phyloP scores from a whole-genome alignment of 495 filamentous ascomycete genomes.

The Penicillium daleae region DNA sequence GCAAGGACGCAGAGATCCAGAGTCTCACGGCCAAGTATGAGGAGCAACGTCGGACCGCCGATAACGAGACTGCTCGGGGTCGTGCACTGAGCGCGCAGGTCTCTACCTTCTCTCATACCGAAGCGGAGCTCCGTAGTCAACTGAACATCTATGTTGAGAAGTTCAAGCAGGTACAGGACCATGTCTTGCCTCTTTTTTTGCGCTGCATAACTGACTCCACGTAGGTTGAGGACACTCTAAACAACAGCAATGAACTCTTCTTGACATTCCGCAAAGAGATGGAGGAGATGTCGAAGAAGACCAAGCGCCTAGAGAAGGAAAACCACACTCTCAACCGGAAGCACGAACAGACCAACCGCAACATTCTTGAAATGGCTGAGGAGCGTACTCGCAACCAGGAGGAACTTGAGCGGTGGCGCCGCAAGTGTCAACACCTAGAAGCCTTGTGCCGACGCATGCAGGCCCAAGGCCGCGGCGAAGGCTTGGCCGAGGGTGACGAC shows the following conservation, averaged over 20 bases:
- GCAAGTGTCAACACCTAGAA: conserved; percentile 91
- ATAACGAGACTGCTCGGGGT: conserved; percentile 75
- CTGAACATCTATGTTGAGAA: conserved; percentile 99
- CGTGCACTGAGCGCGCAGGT: conserved; percentile 87
- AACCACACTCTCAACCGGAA: conserved; percentile 90
- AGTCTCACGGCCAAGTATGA: conserved; percentile 85
- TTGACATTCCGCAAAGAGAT: conserved; percentile 98
- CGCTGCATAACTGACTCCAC: conserved; percentile 30
- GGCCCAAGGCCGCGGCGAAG: conserved; percentile 78
- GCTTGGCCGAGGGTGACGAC: conserved; percentile 48
- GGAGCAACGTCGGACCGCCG: conserved; percentile 83
- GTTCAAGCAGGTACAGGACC: conserved; percentile 89
- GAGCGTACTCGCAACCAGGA: conserved; percentile 82
- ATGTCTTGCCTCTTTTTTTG: conserved; percentile 23
- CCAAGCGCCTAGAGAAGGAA: conserved; percentile 95
- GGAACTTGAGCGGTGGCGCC: conserved; percentile 78
- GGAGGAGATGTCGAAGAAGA: conserved; percentile 99
- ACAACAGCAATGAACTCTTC: conserved; percentile 98
- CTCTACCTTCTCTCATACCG: conserved; percentile 93
- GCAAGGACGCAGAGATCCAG: conserved; percentile 96
- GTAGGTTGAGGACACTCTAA: conserved; percentile 97
- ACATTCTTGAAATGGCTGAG: conserved; percentile 98
- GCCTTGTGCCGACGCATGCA: conserved; percentile 94
- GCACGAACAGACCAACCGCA: conserved; percentile 89
- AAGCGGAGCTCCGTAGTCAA: conserved; percentile 89